phyloP scores from a whole-genome alignment of 1,139 yeast genomes.

The Magnusiomyces fungicola region DNA sequence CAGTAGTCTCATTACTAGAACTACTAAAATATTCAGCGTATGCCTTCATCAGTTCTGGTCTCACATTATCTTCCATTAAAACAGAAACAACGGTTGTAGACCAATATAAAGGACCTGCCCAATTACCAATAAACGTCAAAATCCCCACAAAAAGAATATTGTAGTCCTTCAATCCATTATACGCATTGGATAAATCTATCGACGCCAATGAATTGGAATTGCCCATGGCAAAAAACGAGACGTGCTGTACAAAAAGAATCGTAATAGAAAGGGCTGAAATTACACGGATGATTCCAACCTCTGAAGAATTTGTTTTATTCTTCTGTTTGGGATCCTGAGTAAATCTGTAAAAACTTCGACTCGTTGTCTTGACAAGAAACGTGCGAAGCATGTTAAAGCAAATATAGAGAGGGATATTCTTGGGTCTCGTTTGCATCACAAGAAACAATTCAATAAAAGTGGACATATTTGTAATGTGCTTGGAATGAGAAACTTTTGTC shows the following conservation, averaged over 20 bases:
- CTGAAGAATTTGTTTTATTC: constrained; percentile 17
- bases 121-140: constrained; percentile 73
- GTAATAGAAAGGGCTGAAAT: constrained; percentile 25
- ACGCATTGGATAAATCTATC: constrained; percentile 82
- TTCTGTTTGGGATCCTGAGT: constrained; percentile 9
- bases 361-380: constrained; percentile 20
- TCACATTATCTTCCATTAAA: constrained; percentile 34
- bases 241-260: constrained; percentile 48
- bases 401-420: constrained; percentile 64
- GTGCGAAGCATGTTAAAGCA: constrained; percentile 37
- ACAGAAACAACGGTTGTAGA: constrained; percentile 47
- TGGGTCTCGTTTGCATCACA: constrained; percentile 60
- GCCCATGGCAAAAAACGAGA: constrained; percentile 80
- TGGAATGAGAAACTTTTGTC: constrained; percentile 10
- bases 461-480: constrained; percentile 39
- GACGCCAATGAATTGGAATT: constrained; percentile 90
- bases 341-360: constrained; percentile 17
- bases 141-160: constrained; percentile 67
- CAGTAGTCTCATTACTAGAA: too few relatives aligned
- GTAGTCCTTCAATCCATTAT: constrained; percentile 73
- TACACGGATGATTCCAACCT: constrained; percentile 11
- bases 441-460: constrained; percentile 47
- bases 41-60: constrained; percentile 13
- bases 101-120: constrained; percentile 84
- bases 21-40: not conserved